These are phyloP conservation scores for Ganoderma boninense DNA, from an alignment of 1,284 basidiomycete species.

Conservation along the genomic window DNA sequence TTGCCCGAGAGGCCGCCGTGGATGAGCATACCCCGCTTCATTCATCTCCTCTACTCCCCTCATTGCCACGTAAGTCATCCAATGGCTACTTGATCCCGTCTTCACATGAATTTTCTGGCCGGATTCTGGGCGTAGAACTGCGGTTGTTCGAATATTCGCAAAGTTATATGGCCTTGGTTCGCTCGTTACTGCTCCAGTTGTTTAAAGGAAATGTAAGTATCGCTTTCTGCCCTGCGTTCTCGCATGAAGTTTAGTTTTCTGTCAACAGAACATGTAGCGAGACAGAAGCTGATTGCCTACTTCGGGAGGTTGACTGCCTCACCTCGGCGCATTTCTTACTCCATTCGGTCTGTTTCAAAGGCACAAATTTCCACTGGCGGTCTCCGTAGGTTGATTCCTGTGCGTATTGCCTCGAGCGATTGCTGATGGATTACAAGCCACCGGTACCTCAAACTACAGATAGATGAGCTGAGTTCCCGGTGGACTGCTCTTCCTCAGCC, in stretches of 20 bases:
- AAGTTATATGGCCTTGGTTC: slow-evolving; percentile 7
- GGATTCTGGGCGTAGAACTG: background rate
- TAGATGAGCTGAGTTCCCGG: background rate
- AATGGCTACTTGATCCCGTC: background rate
- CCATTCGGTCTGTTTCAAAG: background rate
- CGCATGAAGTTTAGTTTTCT: no score
- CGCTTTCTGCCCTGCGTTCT: background rate
- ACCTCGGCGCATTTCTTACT: background rate
- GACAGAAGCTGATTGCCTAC: background rate
- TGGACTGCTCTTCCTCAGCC: slow-evolving; percentile 3
- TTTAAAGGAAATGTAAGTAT: background rate
- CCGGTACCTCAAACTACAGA: background rate
- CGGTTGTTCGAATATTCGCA: background rate
- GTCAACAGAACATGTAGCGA: background rate
- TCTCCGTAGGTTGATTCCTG: background rate
- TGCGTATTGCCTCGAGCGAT: no score
- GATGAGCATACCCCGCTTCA: slow-evolving; percentile 20
- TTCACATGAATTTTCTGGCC: background rate
- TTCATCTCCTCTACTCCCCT: slow-evolving; percentile 14
- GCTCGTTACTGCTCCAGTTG: slow-evolving; percentile 7
- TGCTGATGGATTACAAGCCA: no score
- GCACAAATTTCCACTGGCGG: background rate
- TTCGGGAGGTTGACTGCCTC: background rate
- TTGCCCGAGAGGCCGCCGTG: slow-evolving; percentile 21
- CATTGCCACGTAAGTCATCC: slow-evolving; percentile 15